phyloP scores from a whole-genome alignment of 257 asterid species.

The Solanum pinnatisectum region DNA sequence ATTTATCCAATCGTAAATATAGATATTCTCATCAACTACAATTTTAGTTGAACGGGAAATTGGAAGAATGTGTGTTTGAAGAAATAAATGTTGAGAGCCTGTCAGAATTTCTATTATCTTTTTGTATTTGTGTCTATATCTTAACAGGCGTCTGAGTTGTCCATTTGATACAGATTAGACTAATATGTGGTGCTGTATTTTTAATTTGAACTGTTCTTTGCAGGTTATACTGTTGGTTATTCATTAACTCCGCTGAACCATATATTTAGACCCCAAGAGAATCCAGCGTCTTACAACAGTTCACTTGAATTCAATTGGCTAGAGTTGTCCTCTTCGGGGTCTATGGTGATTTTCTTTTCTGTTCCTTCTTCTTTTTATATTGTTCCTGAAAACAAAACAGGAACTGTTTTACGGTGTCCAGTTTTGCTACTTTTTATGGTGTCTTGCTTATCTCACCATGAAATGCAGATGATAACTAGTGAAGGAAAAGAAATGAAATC shows the following conservation, averaged over 20 bases:
- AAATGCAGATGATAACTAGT: slow-evolving; percentile 32
- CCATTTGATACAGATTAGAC: background rate
- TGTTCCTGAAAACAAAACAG: background rate
- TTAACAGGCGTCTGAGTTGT: background rate
- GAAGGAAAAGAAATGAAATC: slow-evolving; percentile 7
- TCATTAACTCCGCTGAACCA: slow-evolving; percentile 51
- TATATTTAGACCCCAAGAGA: slow-evolving; percentile 32
- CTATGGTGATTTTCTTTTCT: slow-evolving; percentile 37
- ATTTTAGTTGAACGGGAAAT: background rate
- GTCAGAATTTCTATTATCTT: background rate
- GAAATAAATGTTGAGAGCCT: background rate
- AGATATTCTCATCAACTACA: background rate
- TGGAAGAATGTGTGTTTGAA: background rate
- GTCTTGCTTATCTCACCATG: slow-evolving; percentile 1
- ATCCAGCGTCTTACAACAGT: slow-evolving; percentile 14
- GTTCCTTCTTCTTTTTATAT: background rate
- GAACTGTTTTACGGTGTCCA: background rate
- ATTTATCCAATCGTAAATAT: background rate
- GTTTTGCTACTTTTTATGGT: background rate
- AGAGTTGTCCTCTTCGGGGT: slow-evolving; percentile 50
- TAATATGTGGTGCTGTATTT: background rate
- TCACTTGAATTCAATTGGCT: slow-evolving; percentile 50
- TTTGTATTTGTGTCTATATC: background rate
- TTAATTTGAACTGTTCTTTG: slow-evolving; percentile 12
- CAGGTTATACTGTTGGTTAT: slow-evolving; percentile 68